Base-by-base conservation (phyloP, 1,139 yeast species). In the Pichia sp. region DNA sequence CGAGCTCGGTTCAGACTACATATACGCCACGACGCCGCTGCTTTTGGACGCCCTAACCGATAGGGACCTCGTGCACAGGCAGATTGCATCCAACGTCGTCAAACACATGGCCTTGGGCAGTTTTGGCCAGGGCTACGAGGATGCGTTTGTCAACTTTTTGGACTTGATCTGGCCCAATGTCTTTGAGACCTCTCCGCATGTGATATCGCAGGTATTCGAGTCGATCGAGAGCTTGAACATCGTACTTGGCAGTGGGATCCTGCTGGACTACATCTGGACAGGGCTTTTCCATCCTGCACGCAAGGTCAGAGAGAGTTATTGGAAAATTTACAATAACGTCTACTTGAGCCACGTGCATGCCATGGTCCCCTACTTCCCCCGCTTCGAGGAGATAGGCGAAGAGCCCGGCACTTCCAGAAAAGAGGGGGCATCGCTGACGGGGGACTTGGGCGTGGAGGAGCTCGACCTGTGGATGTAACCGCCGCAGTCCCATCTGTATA, bases 181-280 rank as follows among this genome's bases (percentile, higher is more conserved):
- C 2, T 91, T 83, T 67, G 98, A 92, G 67, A 88, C 96, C 0
- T 90, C 97, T 0, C 98, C 98, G 0, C 99, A 95, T 70, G 98
- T 92, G 12, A 91, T 92, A 56, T 79, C 76, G 33, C 80, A 98
- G 59, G 83, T 93, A 3, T 63, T 89, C 52, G 98, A 91, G 55
- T 88, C 93, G 55, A 74, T 93, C 33, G 95, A 88, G 58, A 86
- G 92, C 1, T 69, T 91, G 40, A 75, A 95, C 47, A 74, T 80
- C 54, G 85, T 86, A 0, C 70, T 92, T 20, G 99, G 99, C 0
- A 78, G 82, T 10, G 97, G 97, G 0, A 64, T 83, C 1, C 77
- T 86, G 56, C 70, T 87, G 75, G 85, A 87, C 63, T 93, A 95
- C 68, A 65, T 87, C 0, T 83, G 96, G 88, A 83, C 86, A 0